Evolutionary conservation across 345 rosid genomes (phyloP).

Genomic region (Eucalyptus sp.): DNA sequence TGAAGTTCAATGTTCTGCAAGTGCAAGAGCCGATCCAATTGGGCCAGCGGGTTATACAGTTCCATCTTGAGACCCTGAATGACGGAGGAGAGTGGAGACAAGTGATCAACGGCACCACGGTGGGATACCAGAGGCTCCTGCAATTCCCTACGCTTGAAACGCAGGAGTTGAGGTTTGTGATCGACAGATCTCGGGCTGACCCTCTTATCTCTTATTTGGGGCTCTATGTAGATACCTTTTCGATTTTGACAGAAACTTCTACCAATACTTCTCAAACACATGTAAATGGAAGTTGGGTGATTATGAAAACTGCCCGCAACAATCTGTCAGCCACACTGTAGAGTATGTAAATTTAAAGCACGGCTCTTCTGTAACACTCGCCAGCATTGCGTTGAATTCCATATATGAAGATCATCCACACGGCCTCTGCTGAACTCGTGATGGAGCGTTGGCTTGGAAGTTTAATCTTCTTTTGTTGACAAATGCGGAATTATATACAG

Average conservation of each 20-base stretch:
- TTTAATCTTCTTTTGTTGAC: neutral
- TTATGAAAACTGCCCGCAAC: neutral
- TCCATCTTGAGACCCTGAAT: constrained; percentile 37
- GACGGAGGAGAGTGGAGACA: constrained; percentile 37
- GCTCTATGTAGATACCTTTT: constrained; percentile 40
- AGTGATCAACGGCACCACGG: constrained; percentile 55
- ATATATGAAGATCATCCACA: neutral
- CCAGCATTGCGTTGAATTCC: neutral
- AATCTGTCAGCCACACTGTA: neutral
- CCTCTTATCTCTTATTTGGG: constrained; percentile 74
- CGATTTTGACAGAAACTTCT: neutral
- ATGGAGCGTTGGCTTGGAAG: neutral
- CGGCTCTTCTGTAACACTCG: neutral
- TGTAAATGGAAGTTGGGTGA: constrained; percentile 5
- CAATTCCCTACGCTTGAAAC: constrained; percentile 35
- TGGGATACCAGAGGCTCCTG: constrained; percentile 63
- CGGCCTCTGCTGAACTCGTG: neutral
- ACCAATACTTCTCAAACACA: neutral
- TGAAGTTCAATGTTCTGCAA: constrained; percentile 61
- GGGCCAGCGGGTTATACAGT: constrained; percentile 61
- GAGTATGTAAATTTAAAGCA: neutral
- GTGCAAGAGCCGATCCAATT: constrained; percentile 81
- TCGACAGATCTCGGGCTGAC: constrained; percentile 51
- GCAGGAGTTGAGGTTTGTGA: constrained; percentile 42
- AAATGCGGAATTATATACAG: neutral